A percentile compares a stretch with the other conserved stretches of the same genome.
phyloP scores from a whole-genome alignment of 257 asterid species.

The Orobanche coerulescens region DNA sequence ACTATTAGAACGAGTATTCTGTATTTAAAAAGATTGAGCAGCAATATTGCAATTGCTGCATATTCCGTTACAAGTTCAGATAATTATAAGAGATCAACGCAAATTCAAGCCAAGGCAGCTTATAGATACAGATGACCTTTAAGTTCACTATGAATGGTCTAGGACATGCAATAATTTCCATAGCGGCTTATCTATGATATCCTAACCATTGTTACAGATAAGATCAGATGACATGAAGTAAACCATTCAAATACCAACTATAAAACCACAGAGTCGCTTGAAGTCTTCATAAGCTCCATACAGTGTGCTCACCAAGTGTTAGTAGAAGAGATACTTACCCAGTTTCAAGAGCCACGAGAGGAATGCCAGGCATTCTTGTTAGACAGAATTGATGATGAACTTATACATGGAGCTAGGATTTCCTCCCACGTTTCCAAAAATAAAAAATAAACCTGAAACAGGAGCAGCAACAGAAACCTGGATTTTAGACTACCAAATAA shows the following conservation, averaged over 20 bases:
- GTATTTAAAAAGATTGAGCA: neutral
- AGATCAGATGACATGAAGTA: neutral
- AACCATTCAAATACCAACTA: neutral
- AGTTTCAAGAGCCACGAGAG: constrained; percentile 78
- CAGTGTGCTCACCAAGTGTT: neutral
- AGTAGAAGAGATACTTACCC: constrained; percentile 42
- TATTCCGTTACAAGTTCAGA: constrained; percentile 1
- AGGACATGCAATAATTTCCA: no score
- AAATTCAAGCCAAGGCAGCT: constrained; percentile 1
- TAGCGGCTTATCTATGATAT: no score
- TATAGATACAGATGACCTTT: neutral
- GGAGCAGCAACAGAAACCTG: constrained; percentile 12
- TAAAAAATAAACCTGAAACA: constrained; percentile 18
- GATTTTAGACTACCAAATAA: neutral
- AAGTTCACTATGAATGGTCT: neutral
- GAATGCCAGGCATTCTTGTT: constrained; percentile 88
- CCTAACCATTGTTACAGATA: neutral
- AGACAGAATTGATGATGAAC: constrained; percentile 23
- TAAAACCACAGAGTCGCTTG: neutral
- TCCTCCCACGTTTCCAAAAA: constrained; percentile 12
- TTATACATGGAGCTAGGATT: constrained; percentile 30
- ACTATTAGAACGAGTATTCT: constrained; percentile 1
- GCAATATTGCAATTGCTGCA: no score
- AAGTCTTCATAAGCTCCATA: neutral
- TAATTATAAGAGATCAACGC: neutral